Percentiles rank a stretch among this genome's conserved stretches.
These are phyloP conservation scores for Fusarium sambucinum DNA, from an alignment of 2,329 filamentous ascomycete species.

Conservation along the genomic window DNA sequence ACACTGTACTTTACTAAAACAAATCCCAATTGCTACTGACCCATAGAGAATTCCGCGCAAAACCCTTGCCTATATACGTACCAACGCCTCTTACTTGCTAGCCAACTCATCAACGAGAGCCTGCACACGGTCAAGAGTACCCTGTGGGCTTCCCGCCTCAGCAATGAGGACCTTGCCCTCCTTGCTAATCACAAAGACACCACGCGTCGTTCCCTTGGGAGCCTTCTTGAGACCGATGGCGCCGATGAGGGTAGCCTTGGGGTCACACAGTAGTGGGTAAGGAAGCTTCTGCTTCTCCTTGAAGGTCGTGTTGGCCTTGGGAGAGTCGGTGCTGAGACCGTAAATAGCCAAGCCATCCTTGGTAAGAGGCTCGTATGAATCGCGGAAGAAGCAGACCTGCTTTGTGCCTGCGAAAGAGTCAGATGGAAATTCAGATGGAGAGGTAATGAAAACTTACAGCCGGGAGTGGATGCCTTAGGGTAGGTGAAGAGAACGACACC, in stretches of 20 bases:
- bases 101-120: conserved; percentile 69
- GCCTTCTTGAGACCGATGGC: conserved; percentile 92
- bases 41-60: neutral
- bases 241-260: conserved; percentile 76
- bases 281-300: conserved; percentile 90
- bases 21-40: neutral
- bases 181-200: conserved; percentile 90
- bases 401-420: conserved; percentile 76
- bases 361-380: conserved; percentile 81
- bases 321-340: conserved; percentile 87
- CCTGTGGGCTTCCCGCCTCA: conserved; percentile 80
- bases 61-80: neutral
- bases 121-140: conserved; percentile 81
- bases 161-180: conserved; percentile 81
- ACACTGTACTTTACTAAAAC: too few relatives aligned
- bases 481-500: conserved; percentile 96
- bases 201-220: conserved; percentile 83
- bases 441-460: conserved; percentile 73
- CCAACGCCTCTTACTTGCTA: conserved; percentile 34
- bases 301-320: conserved; percentile 94
- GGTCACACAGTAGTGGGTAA: conserved; percentile 90
- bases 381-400: conserved; percentile 93
- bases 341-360: conserved; percentile 86
- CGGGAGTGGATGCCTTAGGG: conserved; percentile 92
- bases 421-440: conserved; percentile 1